Percentiles rank a stretch among this genome's conserved stretches.
These are phyloP conservation scores for Entoloma clypeatum DNA, from an alignment of 1,284 basidiomycete species.

Conservation along the genomic window DNA sequence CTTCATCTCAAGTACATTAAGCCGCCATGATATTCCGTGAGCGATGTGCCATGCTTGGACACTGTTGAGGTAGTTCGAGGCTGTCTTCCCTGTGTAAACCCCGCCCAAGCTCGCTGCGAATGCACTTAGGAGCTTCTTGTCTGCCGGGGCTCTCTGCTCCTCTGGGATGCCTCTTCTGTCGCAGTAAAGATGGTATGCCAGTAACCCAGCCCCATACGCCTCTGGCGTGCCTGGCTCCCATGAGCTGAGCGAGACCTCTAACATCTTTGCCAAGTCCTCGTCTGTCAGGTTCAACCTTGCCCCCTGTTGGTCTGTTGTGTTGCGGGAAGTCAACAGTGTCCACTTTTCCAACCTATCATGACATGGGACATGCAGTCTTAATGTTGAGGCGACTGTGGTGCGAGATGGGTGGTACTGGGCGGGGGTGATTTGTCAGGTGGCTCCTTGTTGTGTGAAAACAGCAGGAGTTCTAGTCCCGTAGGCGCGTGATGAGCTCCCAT, in stretches of 20 bases:
- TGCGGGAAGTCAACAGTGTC: no score
- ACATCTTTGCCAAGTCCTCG: background rate
- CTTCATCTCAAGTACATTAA: constrained; percentile 21
- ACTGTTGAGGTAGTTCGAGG: constrained; percentile 27
- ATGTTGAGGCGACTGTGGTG: no score
- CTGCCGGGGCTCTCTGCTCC: constrained; percentile 13
- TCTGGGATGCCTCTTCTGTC: constrained; percentile 11
- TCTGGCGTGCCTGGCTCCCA: constrained; percentile 7
- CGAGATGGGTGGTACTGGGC: no score
- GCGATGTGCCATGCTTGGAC: constrained; percentile 35
- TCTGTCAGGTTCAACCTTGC: background rate
- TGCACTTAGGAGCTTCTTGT: constrained; percentile 5
- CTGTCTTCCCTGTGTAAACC: constrained; percentile 15
- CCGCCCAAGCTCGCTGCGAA: constrained; percentile 20
- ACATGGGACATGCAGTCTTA: no score
- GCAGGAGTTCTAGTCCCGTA: no score
- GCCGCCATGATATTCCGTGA: constrained; percentile 26
- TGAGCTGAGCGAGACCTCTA: background rate
- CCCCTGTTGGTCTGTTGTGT: no score
- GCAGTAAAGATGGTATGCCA: constrained; percentile 16
- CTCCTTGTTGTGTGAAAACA: no score
- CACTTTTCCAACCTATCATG: no score
- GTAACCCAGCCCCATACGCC: constrained; percentile 16
- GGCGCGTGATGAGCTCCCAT: no score
- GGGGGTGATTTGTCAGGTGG: no score